phyloP scores from a whole-genome alignment of 1,284 basidiomycete genomes.

The Ganoderma resinaceum region DNA sequence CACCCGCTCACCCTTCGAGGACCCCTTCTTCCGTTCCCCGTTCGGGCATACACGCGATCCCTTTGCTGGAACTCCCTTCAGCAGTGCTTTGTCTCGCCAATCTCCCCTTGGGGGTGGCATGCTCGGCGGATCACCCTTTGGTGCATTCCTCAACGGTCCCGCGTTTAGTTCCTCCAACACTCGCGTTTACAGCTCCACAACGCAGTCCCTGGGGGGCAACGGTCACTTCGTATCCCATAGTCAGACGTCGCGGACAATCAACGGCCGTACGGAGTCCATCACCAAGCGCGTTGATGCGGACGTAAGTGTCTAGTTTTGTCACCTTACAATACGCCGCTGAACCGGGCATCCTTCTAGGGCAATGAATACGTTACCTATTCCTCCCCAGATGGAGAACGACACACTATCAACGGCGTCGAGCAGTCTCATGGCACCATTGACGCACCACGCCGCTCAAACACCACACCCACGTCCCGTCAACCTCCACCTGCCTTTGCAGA shows the following conservation, averaged over 20 bases:
- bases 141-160: slow-evolving; percentile 21
- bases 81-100: slow-evolving; percentile 16
- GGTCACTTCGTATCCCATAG: slow-evolving; percentile 60
- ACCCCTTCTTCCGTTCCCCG: slow-evolving; percentile 31
- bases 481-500: slow-evolving; percentile 22
- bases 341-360: slow-evolving; percentile 51
- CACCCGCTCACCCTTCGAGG: slow-evolving; percentile 30
- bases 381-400: slow-evolving; percentile 68
- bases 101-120: slow-evolving; percentile 1
- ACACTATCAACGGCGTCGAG: slow-evolving; percentile 74
- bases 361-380: slow-evolving; percentile 73
- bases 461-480: too few relatives aligned
- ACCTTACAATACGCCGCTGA: slow-evolving; percentile 4
- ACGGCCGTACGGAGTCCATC: slow-evolving; percentile 70
- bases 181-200: slow-evolving; percentile 34
- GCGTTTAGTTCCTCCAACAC: slow-evolving; percentile 12
- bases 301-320: slow-evolving; percentile 44
- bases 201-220: slow-evolving; percentile 30
- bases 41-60: slow-evolving; percentile 21
- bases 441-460: slow-evolving; percentile 16
- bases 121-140: slow-evolving; percentile 12
- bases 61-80: slow-evolving; percentile 21
- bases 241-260: slow-evolving; percentile 58
- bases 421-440: slow-evolving; percentile 44
- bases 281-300: slow-evolving; percentile 62